Percentiles rank a stretch among this genome's conserved stretches.
Evolutionary conservation across 208 protist species (phyloP).

Genomic region (Leishmania aethiopica): DNA sequence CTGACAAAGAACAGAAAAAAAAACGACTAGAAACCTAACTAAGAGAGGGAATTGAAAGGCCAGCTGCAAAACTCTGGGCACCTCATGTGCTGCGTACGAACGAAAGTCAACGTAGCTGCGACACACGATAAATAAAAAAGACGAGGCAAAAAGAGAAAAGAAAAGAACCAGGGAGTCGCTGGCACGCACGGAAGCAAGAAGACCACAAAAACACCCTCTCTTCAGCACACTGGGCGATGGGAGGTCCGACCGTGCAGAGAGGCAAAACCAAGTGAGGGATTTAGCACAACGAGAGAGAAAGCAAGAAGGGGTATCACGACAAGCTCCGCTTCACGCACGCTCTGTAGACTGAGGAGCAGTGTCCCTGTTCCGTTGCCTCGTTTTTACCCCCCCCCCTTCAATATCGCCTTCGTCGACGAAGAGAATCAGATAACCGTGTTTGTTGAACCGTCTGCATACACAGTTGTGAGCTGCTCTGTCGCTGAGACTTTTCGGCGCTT

Average conservation of each 20-base stretch:
- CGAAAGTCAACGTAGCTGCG: constrained; percentile 6
- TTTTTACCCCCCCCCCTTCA: background rate
- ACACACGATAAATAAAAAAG: background rate
- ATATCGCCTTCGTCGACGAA: background rate
- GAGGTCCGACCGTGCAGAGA: background rate
- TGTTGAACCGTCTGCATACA: background rate
- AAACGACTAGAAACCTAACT: background rate
- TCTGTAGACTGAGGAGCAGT: background rate
- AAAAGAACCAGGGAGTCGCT: background rate
- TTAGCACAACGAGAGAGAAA: background rate
- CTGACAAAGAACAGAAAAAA: background rate
- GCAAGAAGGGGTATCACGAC: background rate
- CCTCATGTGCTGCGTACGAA: too few relatives aligned
- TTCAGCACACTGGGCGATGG: background rate
- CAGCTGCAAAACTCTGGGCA: too few relatives aligned
- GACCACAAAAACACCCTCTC: background rate
- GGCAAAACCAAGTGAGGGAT: background rate
- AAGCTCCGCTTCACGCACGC: background rate
- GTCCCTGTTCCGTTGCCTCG: background rate
- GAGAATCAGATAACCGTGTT: background rate
- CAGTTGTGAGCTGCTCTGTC: background rate
- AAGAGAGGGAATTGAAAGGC: constrained; percentile 5
- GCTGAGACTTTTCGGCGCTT: background rate
- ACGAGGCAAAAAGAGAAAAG: background rate
- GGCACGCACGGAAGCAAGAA: background rate